Base-by-base conservation (phyloP, 2,329 filamentous ascomycete species). In the Blastomyces percursus region DNA sequence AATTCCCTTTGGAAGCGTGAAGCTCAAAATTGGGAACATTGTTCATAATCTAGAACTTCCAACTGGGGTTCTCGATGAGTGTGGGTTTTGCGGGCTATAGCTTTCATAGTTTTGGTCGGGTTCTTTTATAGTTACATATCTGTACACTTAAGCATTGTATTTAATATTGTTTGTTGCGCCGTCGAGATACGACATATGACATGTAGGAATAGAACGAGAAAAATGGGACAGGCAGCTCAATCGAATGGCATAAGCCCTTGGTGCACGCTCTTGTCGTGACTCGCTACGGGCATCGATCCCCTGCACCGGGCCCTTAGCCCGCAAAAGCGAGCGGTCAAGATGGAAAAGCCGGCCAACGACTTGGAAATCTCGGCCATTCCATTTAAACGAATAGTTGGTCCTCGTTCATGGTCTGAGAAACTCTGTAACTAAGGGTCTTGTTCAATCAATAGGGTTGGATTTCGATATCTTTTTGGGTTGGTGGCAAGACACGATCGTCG, bases 11-110 rank as follows among this genome's bases (percentile, higher is more conserved):
- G 75, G 80, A 8, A 82, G 81, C 9, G 75, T 93, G 66, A 92
- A 91, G 75, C 82, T 80, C 42, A 92, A 91, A 76, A 85, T 91
- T 70, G 89, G 89, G 6, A 92, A 91, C 69, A 75, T 80, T 19
- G 82, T 92, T 21, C 69, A 74, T 58, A 76, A 68, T 63, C 67
- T 76, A 56, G 63, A 67, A 8, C 65, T 77, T 52, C 65, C 64
- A 12, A 63, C 42, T 8, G 63, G 62, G 54, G 21, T 61, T 38
- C 19, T 62, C 19, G 54, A 66, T 32, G 63, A 65, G 50, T 60
- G 42, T 19, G 64, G 62, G 1, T 61, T 68, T 61, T 63, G 57
- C n/a, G 65, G 66, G 21, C 38, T 66, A 27, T 69, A 56, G 63
- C 35, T 38, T 12, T 38, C 9, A 9, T 38, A 12, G 35, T 38